Base-by-base conservation (phyloP, 176 grass and related monocot species). In the Rhynchospora breviuscula region DNA sequence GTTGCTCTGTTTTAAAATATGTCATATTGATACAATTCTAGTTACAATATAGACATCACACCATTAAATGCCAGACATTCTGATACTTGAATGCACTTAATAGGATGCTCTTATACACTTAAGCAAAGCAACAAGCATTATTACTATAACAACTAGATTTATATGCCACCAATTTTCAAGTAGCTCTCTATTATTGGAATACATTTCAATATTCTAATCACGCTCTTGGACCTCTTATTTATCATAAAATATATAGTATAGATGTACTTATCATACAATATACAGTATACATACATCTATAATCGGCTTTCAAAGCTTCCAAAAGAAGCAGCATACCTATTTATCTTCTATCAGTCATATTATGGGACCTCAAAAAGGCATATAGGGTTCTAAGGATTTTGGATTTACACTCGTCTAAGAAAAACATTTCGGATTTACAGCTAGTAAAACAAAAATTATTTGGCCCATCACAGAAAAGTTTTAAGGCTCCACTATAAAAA, bases 191-290 rank as follows among this genome's bases (percentile, higher is more conserved):
- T 67, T 67, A 40, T 40, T 44, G 14, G 18, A 68, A 68, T 7
- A 44, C 6, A 15, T 26, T 11, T 14, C 12, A 67, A 14, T 15
- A 40, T 67, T 31, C 33, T 44, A 68, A 18, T 68, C 33, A 68
- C 15, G 40, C 65, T 43, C 31, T 68, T 68, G 18, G 5, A 68
- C 66, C 21, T n/a, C 31, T 68, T 73, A 40, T 2, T 48, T 73
- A 73, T 47, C 69, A 73, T 43, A 71, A 18, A 73, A 73, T 72
- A 73, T 73, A 73, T 44, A 46, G 10, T 29, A n/a, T n/a, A n/a
- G n/a, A n/a, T n/a, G n/a, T n/a, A n/a, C n/a, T n/a, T n/a, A n/a
- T n/a, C n/a, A n/a, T n/a, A n/a, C n/a, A n/a, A n/a, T n/a, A n/a
- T n/a, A n/a, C n/a, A n/a, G n/a, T n/a, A n/a, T n/a, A n/a, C n/a